Conservation (phyloP, 768 basidiomycete species). For the Heimioporus sp. region DNA sequence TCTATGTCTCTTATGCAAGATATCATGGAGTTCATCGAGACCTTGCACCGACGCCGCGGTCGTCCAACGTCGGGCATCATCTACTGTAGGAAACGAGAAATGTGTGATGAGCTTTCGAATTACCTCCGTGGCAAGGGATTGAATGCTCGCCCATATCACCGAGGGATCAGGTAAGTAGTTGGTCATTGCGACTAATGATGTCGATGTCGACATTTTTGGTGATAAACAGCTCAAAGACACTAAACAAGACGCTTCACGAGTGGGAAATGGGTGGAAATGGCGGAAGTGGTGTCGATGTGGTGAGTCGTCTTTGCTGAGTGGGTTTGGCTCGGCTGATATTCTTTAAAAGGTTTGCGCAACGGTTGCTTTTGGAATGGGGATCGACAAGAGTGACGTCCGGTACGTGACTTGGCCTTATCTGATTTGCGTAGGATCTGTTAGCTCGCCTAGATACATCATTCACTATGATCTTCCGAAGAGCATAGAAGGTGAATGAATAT, state of each 20-base stretch:
- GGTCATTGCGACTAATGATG: background rate
- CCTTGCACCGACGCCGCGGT: constrained; percentile 57
- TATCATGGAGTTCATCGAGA: constrained; percentile 62
- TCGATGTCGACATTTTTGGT: background rate
- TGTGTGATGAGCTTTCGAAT: constrained; percentile 64
- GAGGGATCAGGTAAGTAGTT: constrained; percentile 53
- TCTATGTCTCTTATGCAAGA: constrained; percentile 58
- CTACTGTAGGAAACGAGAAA: constrained; percentile 67
- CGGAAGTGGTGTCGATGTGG: constrained; percentile 59
- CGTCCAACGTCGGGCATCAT: constrained; percentile 68
- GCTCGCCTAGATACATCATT: constrained; percentile 58
- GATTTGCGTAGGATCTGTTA: background rate
- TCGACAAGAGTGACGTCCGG: constrained; percentile 81
- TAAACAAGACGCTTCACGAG: constrained; percentile 55
- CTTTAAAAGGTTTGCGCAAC: constrained; percentile 67
- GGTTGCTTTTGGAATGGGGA: constrained; percentile 84
- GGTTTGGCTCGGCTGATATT: background rate
- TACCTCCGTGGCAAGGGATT: constrained; percentile 68
- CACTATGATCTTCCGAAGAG: constrained; percentile 84
- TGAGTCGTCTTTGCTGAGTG: constrained; percentile 30
- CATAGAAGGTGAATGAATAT: constrained; percentile 59
- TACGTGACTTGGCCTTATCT: constrained; percentile 20
- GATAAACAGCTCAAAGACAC: constrained; percentile 38
- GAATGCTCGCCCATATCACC: constrained; percentile 71
- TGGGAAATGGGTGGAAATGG: constrained; percentile 58